A percentile compares a stretch with the other conserved stretches of the same genome.
These are phyloP conservation scores for Penicillium paneum DNA, from an alignment of 2,329 filamentous ascomycete genomes.

Conservation along the genomic window DNA sequence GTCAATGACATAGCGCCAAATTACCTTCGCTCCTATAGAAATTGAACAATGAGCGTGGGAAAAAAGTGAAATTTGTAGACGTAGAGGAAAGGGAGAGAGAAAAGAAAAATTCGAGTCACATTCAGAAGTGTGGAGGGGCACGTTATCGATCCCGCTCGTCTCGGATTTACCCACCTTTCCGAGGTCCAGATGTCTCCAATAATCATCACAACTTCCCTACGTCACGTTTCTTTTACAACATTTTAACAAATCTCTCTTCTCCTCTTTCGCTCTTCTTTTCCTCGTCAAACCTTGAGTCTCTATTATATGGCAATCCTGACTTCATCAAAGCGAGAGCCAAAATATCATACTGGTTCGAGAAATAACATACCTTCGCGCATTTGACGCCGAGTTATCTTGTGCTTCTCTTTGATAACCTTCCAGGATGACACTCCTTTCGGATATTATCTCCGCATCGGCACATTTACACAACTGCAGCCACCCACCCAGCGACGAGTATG, in stretches of 20 bases:
- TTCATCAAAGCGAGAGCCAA: neutral
- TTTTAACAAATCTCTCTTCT: neutral
- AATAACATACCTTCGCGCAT: neutral
- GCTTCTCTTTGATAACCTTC: neutral
- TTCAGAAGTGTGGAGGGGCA: constrained; percentile 9
- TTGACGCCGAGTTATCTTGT: neutral
- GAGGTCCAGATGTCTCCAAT: neutral
- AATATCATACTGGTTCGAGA: neutral
- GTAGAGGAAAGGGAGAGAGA: neutral
- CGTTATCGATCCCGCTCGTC: constrained; percentile 4
- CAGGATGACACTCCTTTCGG: constrained; percentile 15
- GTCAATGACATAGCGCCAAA: constrained; percentile 75
- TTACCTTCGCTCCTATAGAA: neutral
- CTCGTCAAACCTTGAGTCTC: neutral
- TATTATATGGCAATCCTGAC: neutral
- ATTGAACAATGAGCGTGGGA: neutral
- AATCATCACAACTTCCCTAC: neutral
- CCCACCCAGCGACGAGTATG: constrained; percentile 42
- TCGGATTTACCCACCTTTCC: constrained; percentile 1
- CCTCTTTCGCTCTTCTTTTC: neutral
- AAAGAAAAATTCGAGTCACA: neutral
- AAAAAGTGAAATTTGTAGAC: neutral
- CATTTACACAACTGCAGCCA: constrained; percentile 33
- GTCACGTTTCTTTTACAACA: neutral
- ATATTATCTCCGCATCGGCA: constrained; percentile 19